Evolutionary conservation across 2,329 filamentous ascomycete genomes (phyloP), one percentile per base, ranked within the genome.

Genomic region (Biscogniauxia mediterranea): DNA sequence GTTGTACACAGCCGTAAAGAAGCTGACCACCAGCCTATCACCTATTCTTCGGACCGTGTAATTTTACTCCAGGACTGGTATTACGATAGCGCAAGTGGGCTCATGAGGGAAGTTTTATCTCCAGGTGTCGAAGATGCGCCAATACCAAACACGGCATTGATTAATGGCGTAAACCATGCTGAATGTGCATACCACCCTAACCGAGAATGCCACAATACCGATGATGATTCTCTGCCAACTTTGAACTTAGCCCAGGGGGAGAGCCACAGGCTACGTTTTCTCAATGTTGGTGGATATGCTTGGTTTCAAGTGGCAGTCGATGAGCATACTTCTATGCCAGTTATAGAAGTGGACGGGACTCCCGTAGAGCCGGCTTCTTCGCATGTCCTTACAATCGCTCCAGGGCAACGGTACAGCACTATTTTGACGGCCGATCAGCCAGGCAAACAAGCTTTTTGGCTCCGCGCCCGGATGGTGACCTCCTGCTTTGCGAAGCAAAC

Each of bases 291-390:
- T 11, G 88, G 86, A 0, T 90, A 91, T 69, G 88, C 88, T 1
- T 86, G 87, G 70, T 89, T 92, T 64, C 89, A 92, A 69, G 81
- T 92, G 26, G 86, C 85, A 70, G 80, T 92, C 53, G 89, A 92
- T 65, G 83, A 85, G 55, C 89, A 92, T 66, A 78, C 77, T 11
- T 64, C 66, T 23, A 65, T 76, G 53, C 71, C 78, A 0, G 77
- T 92, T 53, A 85, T 89, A 9, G 89, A 92, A 71, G 86, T 90
- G 0, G 89, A 92, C 69, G 89, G 89, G 17, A 85, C 88, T 1
- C 83, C 85, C 42, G 84, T 90, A 1, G 80, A 86, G 60, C 86
- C 89, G 0, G 76, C 78, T 4, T 78, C 83, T 1, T 82, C 87
- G 6, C 80, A 83, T 38, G 83, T 85, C 63, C 75, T 92, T 57